Base-by-base conservation (phyloP, 495 filamentous ascomycete genomes). In the Xylaria castorea region DNA sequence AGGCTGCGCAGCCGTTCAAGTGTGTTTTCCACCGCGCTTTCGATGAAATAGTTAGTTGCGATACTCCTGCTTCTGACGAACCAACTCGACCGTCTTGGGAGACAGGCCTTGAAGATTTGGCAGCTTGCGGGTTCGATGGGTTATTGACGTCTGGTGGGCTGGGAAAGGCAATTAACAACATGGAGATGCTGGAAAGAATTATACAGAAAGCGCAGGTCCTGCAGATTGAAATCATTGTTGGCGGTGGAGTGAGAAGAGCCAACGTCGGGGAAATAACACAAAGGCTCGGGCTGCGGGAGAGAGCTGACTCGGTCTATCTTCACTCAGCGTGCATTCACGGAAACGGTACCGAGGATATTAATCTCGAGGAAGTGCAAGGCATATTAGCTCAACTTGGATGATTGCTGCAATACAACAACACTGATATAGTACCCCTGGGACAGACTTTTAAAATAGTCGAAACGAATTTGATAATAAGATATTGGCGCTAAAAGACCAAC, bases 11-110 rank as follows among this genome's bases (percentile, higher is more conserved):
- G 5, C 77, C 77, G 4, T 79, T 78, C 34, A 73, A 58, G 27
- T 75, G 78, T 36, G 77, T 83, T 5, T 79, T 85, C 61, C 84
- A 86, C 53, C 76, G 83, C 38, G 84, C 84, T 1, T 82, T 83
- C 65, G 84, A 84, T 63, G 80, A 81, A n/a, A 66, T 83, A 27
- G 55, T 83, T 7, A 77, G 75, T 30, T 68, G 68, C 11, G 72
- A 73, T 48, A 64, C 66, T 12, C 18, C 48, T 4, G 27, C 20
- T 55, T 34, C 34, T n/a, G 55, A 58, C 20, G 42, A 71, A 12
- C 60, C 69, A 22, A 57, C 55, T n/a, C 66, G 53, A 2, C 36
- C 42, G 12, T 65, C 74, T 36, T 76, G 72, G 70, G 48, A 67
- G 0, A 57, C 63, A 14, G 78, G 76, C 32, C 60, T 83, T 58